Evolutionary conservation across 2,329 filamentous ascomycete genomes (phyloP).

Genomic region (Stachybotrys elegans): DNA sequence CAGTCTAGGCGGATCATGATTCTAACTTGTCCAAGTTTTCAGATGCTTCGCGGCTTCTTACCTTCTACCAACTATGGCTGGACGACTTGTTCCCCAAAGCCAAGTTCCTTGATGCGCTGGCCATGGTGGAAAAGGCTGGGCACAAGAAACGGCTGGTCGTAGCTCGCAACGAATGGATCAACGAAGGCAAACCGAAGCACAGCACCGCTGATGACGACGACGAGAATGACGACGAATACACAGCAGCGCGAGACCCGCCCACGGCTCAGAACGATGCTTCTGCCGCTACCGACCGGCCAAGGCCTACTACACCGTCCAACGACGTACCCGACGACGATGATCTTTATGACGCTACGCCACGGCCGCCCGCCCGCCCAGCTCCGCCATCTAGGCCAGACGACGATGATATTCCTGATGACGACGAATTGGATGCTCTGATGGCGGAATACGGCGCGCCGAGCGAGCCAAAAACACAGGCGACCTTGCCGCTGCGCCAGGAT

Average conservation of each 20-base stretch:
- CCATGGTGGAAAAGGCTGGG: conserved; percentile 89
- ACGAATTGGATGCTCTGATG: conserved; percentile 51
- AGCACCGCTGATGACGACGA: conserved; percentile 24
- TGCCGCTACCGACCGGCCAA: conserved; percentile 29
- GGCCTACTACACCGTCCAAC: conserved; percentile 18
- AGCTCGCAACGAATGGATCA: conserved; percentile 77
- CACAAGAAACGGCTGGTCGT: conserved; percentile 75
- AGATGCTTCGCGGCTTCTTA: conserved; percentile 75
- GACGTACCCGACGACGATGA: conserved; percentile 17
- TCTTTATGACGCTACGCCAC: conserved; percentile 1
- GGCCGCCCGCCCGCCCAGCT: conserved; percentile 14
- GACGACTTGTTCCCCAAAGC: conserved; percentile 94
- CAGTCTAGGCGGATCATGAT: background rate
- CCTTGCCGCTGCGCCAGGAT: background rate
- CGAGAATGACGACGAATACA: conserved; percentile 18
- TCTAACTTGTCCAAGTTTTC: conserved; percentile 55
- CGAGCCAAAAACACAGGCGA: conserved; percentile 7
- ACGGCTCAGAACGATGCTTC: conserved; percentile 23
- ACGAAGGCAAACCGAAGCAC: conserved; percentile 60
- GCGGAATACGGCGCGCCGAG: conserved; percentile 36
- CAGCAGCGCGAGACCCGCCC: conserved; percentile 6
- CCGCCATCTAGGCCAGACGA: conserved; percentile 23
- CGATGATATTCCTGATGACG: conserved; percentile 33
- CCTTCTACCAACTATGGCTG: conserved; percentile 93
- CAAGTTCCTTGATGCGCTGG: conserved; percentile 82